These are phyloP conservation scores for Capillidium rhysosporum DNA, from an alignment of 371 early-diverging fungal genomes.

Conservation along the genomic window DNA sequence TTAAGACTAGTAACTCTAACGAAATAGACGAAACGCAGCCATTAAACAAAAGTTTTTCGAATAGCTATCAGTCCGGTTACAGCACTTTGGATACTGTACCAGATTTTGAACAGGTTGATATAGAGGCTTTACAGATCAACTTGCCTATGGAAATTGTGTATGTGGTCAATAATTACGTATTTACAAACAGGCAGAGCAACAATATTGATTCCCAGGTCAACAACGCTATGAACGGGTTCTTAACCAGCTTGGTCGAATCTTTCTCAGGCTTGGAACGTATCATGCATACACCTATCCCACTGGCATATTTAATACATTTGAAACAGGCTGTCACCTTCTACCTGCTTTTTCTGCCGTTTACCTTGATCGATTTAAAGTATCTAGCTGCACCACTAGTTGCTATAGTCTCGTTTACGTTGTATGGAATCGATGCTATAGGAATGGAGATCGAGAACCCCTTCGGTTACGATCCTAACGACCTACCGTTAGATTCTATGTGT, in stretches of 20 bases:
- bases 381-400: conserved; percentile 33
- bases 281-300: conserved; percentile 54
- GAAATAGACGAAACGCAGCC: neutral
- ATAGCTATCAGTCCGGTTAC: conserved; percentile 3
- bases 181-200: conserved; percentile 19
- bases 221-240: conserved; percentile 22
- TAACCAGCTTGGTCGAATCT: conserved; percentile 35
- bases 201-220: conserved; percentile 26
- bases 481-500: conserved; percentile 18
- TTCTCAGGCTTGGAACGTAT: conserved; percentile 50
- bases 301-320: conserved; percentile 55
- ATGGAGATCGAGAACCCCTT: conserved; percentile 42
- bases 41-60: no score
- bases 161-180: conserved; percentile 27
- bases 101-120: neutral
- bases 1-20: neutral
- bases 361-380: conserved; percentile 30
- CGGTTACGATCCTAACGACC: conserved; percentile 24
- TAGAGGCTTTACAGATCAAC: conserved; percentile 22
- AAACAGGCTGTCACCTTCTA: conserved; percentile 48
- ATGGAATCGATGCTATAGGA: conserved; percentile 51
- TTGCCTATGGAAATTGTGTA: conserved; percentile 34
- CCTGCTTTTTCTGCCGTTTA: conserved; percentile 43
- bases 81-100: neutral
- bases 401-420: conserved; percentile 40